Evolutionary conservation across 1,139 yeast genomes (phyloP), one percentile per base, ranked within the genome.

Genomic region (Barnettozyma hawaiiensis): DNA sequence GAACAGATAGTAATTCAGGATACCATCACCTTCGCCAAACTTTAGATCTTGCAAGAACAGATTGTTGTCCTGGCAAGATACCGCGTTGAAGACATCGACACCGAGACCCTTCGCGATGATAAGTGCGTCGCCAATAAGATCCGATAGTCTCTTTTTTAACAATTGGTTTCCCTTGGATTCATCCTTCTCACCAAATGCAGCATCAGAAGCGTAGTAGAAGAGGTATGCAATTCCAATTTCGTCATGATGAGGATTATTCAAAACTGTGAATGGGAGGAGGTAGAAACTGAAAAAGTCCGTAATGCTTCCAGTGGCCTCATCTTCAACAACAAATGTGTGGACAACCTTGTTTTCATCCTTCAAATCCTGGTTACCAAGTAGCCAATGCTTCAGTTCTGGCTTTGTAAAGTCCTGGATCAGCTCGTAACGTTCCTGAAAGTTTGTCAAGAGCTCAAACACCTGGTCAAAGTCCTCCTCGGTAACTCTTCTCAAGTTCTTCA

Each of bases 21-120:
- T 76, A 1, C 98, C 99, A 62, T 92, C 97, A 35, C 99, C 99
- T 39, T 80, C 77, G 20, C 96, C 97, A 62, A 94, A 92, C 61
- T 87, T 86, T 64, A 86, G 73, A 40, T 84, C 81, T 31, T 85
- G 83, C 53, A 92, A 69, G 65, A 92, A 87, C 47, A 81, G 67
- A 9, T 89, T 76, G 61, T 92, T 94, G 60, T 92, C 98, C 65
- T 90, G 95, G 11, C 89, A 73, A 0, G 97, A 81, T 48, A 92
- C 72, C 14, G 97, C 96, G 61, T 92, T 92, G 73, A 90, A 87
- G 3, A 94, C 97, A 62, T 92, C 98, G 56, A 85, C 87, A 34
- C 73, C 71, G 42, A 70, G 64, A 49, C 67, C 57, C 62, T 85
- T 84, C 31, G 96, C 81, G 32, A 87, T 67, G 44, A 90, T 75